Base-by-base conservation (phyloP, 164 flowering plant genomes). In the Tinospora cordifolia region DNA sequence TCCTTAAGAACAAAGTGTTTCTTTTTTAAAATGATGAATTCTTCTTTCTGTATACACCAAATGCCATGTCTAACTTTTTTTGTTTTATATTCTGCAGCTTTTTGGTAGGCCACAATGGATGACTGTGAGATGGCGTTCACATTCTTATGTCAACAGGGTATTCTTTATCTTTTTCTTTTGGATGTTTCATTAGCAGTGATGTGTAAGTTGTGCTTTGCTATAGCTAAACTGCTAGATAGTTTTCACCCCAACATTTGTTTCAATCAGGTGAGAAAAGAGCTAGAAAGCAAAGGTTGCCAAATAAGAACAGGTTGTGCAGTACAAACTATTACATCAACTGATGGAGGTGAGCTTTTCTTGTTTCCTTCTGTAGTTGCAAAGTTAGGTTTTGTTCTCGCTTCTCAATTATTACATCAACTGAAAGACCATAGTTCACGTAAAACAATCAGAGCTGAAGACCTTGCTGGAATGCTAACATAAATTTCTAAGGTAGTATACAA, bases 51-150 rank as follows among this genome's bases (percentile, higher is more conserved):
- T 57, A 34, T 25, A 67, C 26, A 67, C 60, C 66, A 59, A 59
- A 10, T 59, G 11, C 59, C 41, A 9, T 51, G n/a, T 51, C 59
- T 26, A 47, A 1, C 22, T 17, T 27, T 60, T 66, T 24, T 22
- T 68, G 38, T 34, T 68, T 24, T 70, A 54, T 44, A 21, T 17
- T 69, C 2, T 78, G 69, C 87, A 93, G 98, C 79, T 91, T 40
- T 84, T 91, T 76, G 96, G 93, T 34, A 87, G 96, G 34, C 97
- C 98, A 58, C 97, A 89, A 58, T 94, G 96, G 96, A 89, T 91
- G 22, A 94, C 96, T 2, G 91, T 91, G 9, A 83, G 75, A 80
- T 66, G 84, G 75, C 87, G 95, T 30, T 91, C 98, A 3, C 93
- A 84, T 63, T 39, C 70, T 71, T 94, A 90, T 74, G 84, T 90